A percentile compares a stretch with the other conserved stretches of the same genome.
phyloP scores from a whole-genome alignment of 352 stramenopile genomes.

The Globisporangium iwayamae region DNA sequence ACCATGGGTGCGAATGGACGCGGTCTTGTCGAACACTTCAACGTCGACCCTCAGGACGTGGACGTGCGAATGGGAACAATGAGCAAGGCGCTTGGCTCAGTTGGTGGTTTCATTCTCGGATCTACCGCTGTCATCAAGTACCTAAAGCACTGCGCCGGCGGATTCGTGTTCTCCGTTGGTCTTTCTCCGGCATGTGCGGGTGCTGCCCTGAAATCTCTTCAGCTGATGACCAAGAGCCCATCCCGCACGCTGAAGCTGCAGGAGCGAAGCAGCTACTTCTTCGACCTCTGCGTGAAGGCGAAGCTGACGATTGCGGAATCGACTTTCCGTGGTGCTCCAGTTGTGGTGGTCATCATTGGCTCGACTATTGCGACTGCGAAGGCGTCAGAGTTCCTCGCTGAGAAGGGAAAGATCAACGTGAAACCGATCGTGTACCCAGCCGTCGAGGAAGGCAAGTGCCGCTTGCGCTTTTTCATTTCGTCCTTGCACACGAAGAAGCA shows the following conservation, averaged over 20 bases:
- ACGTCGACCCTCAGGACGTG: constrained; percentile 38
- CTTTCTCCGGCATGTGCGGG: constrained; percentile 63
- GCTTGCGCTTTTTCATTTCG: constrained; percentile 86
- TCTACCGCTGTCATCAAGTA: constrained; percentile 49
- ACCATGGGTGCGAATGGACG: constrained; percentile 55
- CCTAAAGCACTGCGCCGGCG: constrained; percentile 60
- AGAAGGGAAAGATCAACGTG: constrained; percentile 62
- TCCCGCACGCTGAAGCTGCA: constrained; percentile 62
- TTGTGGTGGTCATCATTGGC: constrained; percentile 78
- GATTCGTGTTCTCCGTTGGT: constrained; percentile 79
- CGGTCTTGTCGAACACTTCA: constrained; percentile 53
- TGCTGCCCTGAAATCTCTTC: constrained; percentile 63
- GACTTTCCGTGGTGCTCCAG: constrained; percentile 65
- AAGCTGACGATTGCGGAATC: constrained; percentile 55
- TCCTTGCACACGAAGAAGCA: constrained; percentile 67
- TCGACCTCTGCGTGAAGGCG: constrained; percentile 62
- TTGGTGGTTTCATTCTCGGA: constrained; percentile 63
- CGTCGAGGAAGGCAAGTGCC: constrained; percentile 80
- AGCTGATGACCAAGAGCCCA: constrained; percentile 58
- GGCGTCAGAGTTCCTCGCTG: constrained; percentile 56
- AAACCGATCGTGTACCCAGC: constrained; percentile 86
- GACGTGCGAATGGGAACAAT: constrained; percentile 72
- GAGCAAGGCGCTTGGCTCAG: constrained; percentile 67
- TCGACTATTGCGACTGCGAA: constrained; percentile 76
- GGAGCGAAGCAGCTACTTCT: constrained; percentile 70